These are phyloP conservation scores for Neurospora cerealis DNA, from an alignment of 495 filamentous ascomycete genomes.

Conservation along the genomic window DNA sequence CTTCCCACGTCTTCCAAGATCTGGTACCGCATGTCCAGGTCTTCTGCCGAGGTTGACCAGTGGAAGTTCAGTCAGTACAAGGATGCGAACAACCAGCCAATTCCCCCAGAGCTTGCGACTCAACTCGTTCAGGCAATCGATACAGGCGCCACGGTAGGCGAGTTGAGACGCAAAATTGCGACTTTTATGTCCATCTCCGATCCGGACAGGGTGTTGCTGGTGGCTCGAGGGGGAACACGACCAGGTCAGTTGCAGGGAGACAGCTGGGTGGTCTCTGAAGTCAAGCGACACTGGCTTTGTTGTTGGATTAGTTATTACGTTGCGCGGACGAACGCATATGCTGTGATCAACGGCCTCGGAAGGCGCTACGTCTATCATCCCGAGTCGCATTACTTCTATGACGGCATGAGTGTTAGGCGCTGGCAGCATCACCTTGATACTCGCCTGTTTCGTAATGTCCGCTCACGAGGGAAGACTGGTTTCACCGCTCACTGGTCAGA, in stretches of 20 bases:
- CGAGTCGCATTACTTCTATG: background rate
- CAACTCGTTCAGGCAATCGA: slow-evolving; percentile 12
- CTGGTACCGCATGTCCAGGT: slow-evolving; percentile 13
- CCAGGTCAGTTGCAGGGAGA: slow-evolving; percentile 21
- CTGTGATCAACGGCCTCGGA: slow-evolving; percentile 20
- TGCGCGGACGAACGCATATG: slow-evolving; percentile 8
- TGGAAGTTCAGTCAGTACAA: slow-evolving; percentile 16
- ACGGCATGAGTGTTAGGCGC: slow-evolving; percentile 1
- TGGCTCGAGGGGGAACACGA: slow-evolving; percentile 21
- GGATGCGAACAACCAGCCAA: slow-evolving; percentile 7
- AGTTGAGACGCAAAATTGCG: slow-evolving; percentile 12
- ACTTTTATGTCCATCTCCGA: slow-evolving; percentile 9
- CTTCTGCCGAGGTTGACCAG: slow-evolving; percentile 1
- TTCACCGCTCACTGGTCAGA: slow-evolving; percentile 10
- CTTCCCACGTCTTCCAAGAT: background rate
- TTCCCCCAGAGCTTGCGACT: slow-evolving; percentile 1
- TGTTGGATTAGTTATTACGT: slow-evolving; percentile 23
- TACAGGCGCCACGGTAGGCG: slow-evolving; percentile 13
- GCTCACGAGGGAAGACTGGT: slow-evolving; percentile 11
- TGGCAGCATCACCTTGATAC: slow-evolving; percentile 4
- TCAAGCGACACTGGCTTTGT: slow-evolving; percentile 23
- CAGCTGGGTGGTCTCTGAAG: slow-evolving; percentile 20
- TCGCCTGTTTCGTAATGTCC: slow-evolving; percentile 11
- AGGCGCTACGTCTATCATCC: slow-evolving; percentile 26
- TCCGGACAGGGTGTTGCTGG: slow-evolving; percentile 19